These are phyloP conservation scores for Euphorbia schlechtendalii DNA, from an alignment of 441 rosid species.

Conservation along the genomic window DNA sequence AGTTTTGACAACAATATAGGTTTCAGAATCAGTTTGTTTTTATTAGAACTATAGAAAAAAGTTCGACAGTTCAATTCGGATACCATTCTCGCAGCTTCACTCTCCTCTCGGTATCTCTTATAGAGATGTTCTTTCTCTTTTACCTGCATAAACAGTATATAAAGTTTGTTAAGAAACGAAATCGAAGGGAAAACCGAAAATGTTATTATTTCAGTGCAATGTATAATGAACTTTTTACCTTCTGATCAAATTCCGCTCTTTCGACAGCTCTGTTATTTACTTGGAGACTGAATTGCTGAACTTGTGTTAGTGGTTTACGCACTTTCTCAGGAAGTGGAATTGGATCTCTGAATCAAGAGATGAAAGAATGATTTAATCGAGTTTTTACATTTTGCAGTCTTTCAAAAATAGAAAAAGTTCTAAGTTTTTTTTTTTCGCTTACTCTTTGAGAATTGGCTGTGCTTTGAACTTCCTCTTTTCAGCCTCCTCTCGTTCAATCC, in stretches of 20 bases:
- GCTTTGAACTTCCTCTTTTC: constrained; percentile 73
- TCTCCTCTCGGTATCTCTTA: constrained; percentile 22
- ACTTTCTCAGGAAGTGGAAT: constrained; percentile 82
- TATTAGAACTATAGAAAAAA: background rate
- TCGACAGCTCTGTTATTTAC: constrained; percentile 66
- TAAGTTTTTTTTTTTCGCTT: too few species aligned
- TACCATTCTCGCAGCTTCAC: too few species aligned
- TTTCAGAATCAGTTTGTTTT: background rate
- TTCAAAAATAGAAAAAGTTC: too few species aligned
- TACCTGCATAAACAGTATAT: constrained; percentile 37
- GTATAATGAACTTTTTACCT: constrained; percentile 35
- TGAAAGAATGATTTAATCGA: background rate
- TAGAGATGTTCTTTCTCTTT: constrained; percentile 79
- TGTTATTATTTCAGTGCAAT: background rate
- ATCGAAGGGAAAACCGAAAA: too few species aligned
- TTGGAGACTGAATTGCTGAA: constrained; percentile 66
- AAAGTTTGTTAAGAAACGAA: background rate
- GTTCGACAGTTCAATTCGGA: too few species aligned
- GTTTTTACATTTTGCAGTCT: constrained; percentile 29
- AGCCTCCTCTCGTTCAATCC: constrained; percentile 70
- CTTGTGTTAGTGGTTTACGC: constrained; percentile 79
- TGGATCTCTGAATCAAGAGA: constrained; percentile 55
- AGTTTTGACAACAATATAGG: background rate
- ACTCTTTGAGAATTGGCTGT: constrained; percentile 73
- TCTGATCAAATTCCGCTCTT: constrained; percentile 89